These are phyloP conservation scores for Logfia minima DNA, from an alignment of 129 eudicot species.

Conservation along the genomic window DNA sequence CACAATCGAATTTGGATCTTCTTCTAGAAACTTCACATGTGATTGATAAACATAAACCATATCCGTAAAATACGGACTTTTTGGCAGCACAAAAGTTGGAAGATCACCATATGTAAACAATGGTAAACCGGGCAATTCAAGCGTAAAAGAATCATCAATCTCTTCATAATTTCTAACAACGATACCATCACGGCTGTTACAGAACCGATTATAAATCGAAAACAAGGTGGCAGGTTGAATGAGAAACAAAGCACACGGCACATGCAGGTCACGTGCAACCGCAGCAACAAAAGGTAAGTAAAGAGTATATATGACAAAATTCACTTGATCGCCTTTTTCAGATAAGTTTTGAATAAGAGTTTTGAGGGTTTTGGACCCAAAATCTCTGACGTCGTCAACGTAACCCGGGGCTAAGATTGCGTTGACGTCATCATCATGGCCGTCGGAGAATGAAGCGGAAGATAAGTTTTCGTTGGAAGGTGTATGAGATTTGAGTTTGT, in stretches of 20 bases:
- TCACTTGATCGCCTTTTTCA: constrained; percentile 32
- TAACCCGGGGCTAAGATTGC: neutral
- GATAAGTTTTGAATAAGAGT: constrained; percentile 22
- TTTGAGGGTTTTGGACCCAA: constrained; percentile 31
- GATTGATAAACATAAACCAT: constrained; percentile 29
- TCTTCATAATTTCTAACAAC: neutral
- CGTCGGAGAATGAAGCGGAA: constrained; percentile 43
- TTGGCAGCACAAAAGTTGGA: constrained; percentile 43
- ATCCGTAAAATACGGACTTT: constrained; percentile 16
- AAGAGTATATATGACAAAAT: constrained; percentile 40
- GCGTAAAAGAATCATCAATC: neutral
- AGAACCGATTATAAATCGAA: constrained; percentile 42
- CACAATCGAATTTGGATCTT: constrained; percentile 11
- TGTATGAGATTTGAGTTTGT: constrained; percentile 27
- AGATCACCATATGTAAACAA: constrained; percentile 38
- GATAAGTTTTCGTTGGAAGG: constrained; percentile 19
- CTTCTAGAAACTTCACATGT: constrained; percentile 43
- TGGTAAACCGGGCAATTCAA: constrained; percentile 42
- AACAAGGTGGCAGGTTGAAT: constrained; percentile 48
- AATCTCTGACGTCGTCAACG: constrained; percentile 19
- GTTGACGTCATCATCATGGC: constrained; percentile 30
- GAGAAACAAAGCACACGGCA: constrained; percentile 55
- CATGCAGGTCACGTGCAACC: constrained; percentile 54
- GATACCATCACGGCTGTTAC: constrained; percentile 37
- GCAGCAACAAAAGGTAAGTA: constrained; percentile 54